Conservation (phyloP, 345 rosid species). For the Gossypium arboreum region DNA sequence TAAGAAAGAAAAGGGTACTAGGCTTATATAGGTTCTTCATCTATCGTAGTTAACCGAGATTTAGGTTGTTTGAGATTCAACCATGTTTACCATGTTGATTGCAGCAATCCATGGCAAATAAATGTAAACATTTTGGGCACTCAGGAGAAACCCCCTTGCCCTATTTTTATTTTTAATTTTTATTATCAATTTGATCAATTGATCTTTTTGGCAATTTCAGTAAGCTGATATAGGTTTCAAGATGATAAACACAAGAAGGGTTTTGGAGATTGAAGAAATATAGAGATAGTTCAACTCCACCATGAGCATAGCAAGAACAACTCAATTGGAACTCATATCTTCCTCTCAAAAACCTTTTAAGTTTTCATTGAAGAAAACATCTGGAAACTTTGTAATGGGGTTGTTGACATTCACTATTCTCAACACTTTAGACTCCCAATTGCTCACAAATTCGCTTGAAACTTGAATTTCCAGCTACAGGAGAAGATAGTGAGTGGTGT, state of each 20-base stretch:
- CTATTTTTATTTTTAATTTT: conserved; percentile 8
- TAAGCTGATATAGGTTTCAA: conserved; percentile 58
- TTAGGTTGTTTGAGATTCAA: neutral
- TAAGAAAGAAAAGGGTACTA: no score
- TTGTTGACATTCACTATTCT: no score
- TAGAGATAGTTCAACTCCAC: conserved; percentile 65
- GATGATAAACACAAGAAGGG: conserved; percentile 72
- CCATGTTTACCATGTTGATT: conserved; percentile 34
- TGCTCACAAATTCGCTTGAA: conserved; percentile 81
- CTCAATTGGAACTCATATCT: conserved; percentile 74
- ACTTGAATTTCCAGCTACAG: conserved; percentile 63
- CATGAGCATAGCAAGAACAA: conserved; percentile 70
- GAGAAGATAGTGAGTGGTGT: conserved; percentile 68
- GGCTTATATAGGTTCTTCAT: neutral
- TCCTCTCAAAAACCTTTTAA: conserved; percentile 60
- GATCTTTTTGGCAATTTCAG: conserved; percentile 33
- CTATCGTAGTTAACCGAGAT: neutral
- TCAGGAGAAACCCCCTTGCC: conserved; percentile 35
- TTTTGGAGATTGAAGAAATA: conserved; percentile 71
- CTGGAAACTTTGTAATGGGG: conserved; percentile 56
- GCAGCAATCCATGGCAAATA: conserved; percentile 36
- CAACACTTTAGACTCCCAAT: conserved; percentile 30
- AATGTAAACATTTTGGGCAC: conserved; percentile 26
- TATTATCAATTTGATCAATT: neutral
- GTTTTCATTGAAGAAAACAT: conserved; percentile 65